Evolutionary conservation across 2,329 filamentous ascomycete species (phyloP), one percentile per base, ranked within the genome.

Genomic region (Colletotrichum sp.): DNA sequence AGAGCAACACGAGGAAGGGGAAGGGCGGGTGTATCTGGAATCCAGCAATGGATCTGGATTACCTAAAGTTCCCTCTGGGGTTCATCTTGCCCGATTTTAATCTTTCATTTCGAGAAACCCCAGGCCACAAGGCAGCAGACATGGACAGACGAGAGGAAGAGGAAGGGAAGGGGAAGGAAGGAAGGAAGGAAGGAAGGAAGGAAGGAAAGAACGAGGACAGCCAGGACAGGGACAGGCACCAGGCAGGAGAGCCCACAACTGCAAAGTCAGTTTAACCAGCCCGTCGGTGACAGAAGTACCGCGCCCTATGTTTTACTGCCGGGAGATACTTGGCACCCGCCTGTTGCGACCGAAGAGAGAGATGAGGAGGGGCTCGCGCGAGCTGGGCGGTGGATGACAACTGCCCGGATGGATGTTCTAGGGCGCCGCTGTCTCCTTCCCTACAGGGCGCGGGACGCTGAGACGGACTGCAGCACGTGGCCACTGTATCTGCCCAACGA

Each of bases 381-480:
- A 22, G 44, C 44, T 52, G n/a, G 44, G 44, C 4, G n/a, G 44
- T 52, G n/a, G n/a, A 52, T 52, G 44, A 22, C 39, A 48, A 48
- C n/a, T 22, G 44, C 44, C 30, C 59, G 36, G 36, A 27, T 28
- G 30, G 66, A 34, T 68, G 48, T 60, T 66, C 36, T 44, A 65
- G 72, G 72, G 48, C 39, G 48, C 19, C 44, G 44, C 44, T 52
- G 44, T 52, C 44, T 22, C 44, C 44, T 30, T 60, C 68, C 72
- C 55, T 71, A 66, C 44, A 71, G 36, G 68, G 72, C 68, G 39
- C 34, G 25, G 55, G 55, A 25, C 27, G 22, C 55, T 30, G 34
- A 71, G 68, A 61, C 48, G 44, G 71, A 60, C 32, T 60, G 52
- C 32, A 71, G 72, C 72, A 74, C 72, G 72, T 74, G 72, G 72